These are phyloP conservation scores for Betula pendula DNA, from an alignment of 306 rosid genomes.

Conservation along the genomic window DNA sequence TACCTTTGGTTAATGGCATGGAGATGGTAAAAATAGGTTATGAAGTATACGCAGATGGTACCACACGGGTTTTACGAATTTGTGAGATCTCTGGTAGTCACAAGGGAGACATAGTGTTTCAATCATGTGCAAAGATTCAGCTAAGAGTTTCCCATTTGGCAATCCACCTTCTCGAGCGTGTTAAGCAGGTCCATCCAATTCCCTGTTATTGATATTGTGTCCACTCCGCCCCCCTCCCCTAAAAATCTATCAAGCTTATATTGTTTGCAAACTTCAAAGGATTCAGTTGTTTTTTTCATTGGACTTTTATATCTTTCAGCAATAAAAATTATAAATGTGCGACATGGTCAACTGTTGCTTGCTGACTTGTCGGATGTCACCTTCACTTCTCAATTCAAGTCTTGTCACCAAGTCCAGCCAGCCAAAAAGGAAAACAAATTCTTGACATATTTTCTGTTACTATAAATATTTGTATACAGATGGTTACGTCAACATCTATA, in stretches of 20 bases:
- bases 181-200: slow-evolving; percentile 60
- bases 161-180: slow-evolving; percentile 65
- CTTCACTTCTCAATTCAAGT: slow-evolving; percentile 9
- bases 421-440: slow-evolving; percentile 17
- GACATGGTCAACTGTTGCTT: not conserved
- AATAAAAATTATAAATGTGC: not conserved
- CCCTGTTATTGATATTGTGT: not conserved
- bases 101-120: slow-evolving; percentile 46
- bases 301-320: slow-evolving; percentile 2
- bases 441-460: slow-evolving; percentile 15
- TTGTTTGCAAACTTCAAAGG: slow-evolving; percentile 3
- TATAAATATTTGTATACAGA: slow-evolving; percentile 10
- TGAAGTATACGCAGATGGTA: slow-evolving; percentile 96
- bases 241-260: not conserved
- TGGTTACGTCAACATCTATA: not conserved
- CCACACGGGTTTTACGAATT: slow-evolving; percentile 78
- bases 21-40: slow-evolving; percentile 70
- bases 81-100: slow-evolving; percentile 67
- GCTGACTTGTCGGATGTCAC: slow-evolving; percentile 19
- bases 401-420: slow-evolving; percentile 4
- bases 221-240: not conserved
- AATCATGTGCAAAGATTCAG: slow-evolving; percentile 58
- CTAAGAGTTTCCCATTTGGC: slow-evolving; percentile 69
- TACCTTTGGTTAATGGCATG: slow-evolving; percentile 44
- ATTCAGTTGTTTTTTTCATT: not conserved